phyloP scores from a whole-genome alignment of 768 basidiomycete genomes.

The Pleurotus sapidus region DNA sequence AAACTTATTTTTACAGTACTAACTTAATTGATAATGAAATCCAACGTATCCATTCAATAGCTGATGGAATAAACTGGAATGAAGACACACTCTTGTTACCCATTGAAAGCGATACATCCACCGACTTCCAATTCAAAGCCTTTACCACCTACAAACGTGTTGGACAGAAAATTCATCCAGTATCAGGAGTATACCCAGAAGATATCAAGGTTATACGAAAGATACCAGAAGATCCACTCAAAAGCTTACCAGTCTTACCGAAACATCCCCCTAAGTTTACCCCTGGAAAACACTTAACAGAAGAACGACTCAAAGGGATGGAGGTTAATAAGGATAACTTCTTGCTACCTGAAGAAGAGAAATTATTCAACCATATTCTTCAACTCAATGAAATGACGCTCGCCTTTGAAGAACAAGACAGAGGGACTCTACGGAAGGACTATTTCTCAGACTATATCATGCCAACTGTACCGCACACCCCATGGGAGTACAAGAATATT shows the following conservation, averaged over 20 bases:
- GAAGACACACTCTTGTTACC: background rate
- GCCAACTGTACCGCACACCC: background rate
- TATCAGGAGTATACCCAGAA: conserved; percentile 26
- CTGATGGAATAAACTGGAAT: background rate
- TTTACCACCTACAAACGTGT: conserved; percentile 28
- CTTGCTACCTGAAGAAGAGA: conserved; percentile 20
- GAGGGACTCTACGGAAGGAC: conserved; percentile 11
- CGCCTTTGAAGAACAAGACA: conserved; percentile 25
- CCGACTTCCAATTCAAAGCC: background rate
- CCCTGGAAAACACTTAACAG: conserved; percentile 19
- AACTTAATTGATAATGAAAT: background rate
- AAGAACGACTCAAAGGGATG: conserved; percentile 19
- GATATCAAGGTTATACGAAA: conserved; percentile 23
- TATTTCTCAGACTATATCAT: conserved; percentile 13
- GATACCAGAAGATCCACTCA: conserved; percentile 31
- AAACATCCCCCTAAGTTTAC: conserved; percentile 26
- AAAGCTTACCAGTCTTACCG: conserved; percentile 20
- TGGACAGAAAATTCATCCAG: conserved; percentile 25
- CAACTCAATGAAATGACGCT: conserved; percentile 25
- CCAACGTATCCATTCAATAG: background rate
- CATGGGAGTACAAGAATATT: conserved; percentile 3
- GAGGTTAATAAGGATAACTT: conserved; percentile 24
- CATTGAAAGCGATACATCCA: background rate
- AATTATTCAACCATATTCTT: conserved; percentile 21
- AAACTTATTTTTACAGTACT: background rate